A percentile compares a stretch with the other conserved stretches of the same genome.
Conservation (phyloP, 176 grass and related monocot genomes). For the Oryza glaberrima region DNA sequence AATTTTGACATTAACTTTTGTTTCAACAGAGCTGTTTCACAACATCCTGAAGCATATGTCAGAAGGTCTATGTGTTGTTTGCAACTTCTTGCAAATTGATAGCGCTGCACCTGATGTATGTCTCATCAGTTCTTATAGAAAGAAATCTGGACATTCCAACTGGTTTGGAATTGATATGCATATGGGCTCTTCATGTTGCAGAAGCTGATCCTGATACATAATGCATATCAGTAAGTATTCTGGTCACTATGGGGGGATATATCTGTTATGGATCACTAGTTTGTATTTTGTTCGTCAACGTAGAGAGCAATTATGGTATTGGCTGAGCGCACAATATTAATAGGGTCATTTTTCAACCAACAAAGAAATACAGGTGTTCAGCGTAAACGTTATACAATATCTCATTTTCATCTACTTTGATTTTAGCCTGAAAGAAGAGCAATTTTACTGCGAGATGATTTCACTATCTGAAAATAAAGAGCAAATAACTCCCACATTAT, state of each 20-base stretch:
- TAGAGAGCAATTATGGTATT: neutral
- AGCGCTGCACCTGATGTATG: slow-evolving; percentile 79
- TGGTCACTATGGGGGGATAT: no score
- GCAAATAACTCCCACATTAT: no score
- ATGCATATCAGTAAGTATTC: slow-evolving; percentile 70
- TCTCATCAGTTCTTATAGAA: slow-evolving; percentile 88
- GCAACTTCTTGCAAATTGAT: slow-evolving; percentile 84
- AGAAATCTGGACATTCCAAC: slow-evolving; percentile 71
- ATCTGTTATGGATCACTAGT: no score
- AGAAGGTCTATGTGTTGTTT: slow-evolving; percentile 79
- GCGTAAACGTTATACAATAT: neutral
- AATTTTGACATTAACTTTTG: slow-evolving; percentile 15
- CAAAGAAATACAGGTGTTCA: neutral
- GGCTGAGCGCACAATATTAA: neutral
- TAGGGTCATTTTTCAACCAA: neutral
- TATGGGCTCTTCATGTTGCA: slow-evolving; percentile 73
- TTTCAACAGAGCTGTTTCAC: slow-evolving; percentile 65
- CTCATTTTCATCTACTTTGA: neutral
- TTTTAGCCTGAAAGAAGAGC: neutral
- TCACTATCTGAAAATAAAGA: no score
- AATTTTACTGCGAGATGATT: neutral
- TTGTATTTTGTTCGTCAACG: neutral
- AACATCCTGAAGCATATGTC: slow-evolving; percentile 95
- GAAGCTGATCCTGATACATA: slow-evolving; percentile 87
- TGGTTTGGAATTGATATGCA: slow-evolving; percentile 88